Evolutionary conservation across 371 early-diverging fungal species (phyloP), one percentile per base, ranked within the genome.

Genomic region (Choanephora cucurbitarum): DNA sequence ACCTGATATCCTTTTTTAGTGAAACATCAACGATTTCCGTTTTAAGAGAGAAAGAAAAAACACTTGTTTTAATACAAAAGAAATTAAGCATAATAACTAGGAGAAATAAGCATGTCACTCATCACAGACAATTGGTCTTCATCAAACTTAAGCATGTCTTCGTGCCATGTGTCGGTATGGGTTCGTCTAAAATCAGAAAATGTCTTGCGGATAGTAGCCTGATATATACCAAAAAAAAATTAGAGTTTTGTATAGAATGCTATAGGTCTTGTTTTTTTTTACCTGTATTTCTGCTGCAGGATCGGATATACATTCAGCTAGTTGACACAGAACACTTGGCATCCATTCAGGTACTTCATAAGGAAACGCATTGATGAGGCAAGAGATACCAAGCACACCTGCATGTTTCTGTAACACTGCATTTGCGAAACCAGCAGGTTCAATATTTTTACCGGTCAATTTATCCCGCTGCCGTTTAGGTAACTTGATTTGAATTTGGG

Each of bases 101-200:
- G 91, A 9, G 91, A 91, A 48, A 94, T 91, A 40, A 95, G 73
- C 85, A 95, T 84, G 69, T 96, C 94, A 22, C 85, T 84, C 58
- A 96, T 67, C 8, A 88, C 67, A 21, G 86, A 86, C 39, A 91
- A 64, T 62, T 96, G 91, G 15, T 90, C 88, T 45, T 85, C 85
- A 2, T 79, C 82, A 67, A 96, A 95, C 53, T 75, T 74, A 53
- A 72, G 73, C 73, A 82, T 83, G 54, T 95, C 93, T 58, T 94
- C 91, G 49, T 91, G 91, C 96, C 96, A 96, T 3, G 90, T 90
- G 60, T 96, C 96, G 50, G 93, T 93, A 63, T 96, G 96, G 1
- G 96, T 95, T 49, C 95, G 75, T 65, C 86, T 76, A 67, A 96
- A 96, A 55, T 95, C 95, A 6, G 93, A 86, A 75, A 94, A 95